Base-by-base conservation (phyloP, 2,329 filamentous ascomycete genomes). In the Fusarium sp. region DNA sequence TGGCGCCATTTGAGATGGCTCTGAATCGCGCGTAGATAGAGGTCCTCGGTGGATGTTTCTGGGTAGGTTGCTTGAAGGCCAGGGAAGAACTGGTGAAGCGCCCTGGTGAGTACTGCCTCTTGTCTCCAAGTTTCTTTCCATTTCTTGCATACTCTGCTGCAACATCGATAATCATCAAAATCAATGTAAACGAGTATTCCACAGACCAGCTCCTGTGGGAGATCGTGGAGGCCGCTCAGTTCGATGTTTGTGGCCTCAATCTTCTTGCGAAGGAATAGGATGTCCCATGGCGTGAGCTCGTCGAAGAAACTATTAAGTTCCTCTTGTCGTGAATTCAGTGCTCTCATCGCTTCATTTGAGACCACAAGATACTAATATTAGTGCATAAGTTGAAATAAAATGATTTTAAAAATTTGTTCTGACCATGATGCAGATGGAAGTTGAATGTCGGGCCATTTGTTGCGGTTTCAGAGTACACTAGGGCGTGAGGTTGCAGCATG, bases 141-240 rank as follows among this genome's bases (percentile, higher is more conserved):
- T n/a, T 58, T 57, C 15, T 44, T 73, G 12, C 65, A 79, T 3
- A 78, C 78, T 8, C 61, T 25, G 16, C 32, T 65, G 51, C 77
- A 79, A 38, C 44, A 60, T 54, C 74, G 45, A 25, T 76, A 62
- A 27, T 79, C 78, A 8, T 74, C 52, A 8, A 78, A 44, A 0
- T 58, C 47, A 16, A 80, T 68, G 16, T 74, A 55, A 1, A 57
- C 55, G 15, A 71, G 58, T 24, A 79, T 61, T 8, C 58, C 16
- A 15, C 69, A 74, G 15, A 79, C 38, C 12, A 80, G 48, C 49
- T 80, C 78, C 7, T 52, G 47, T 1, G 78, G 77, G 0, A 80
- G 68, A 34, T 77, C 67, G 3, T 67, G 61, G 2, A 79, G 58
- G n/a, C 72, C 58, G 5, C 77, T 57, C 3, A 78, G 58, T 8